These are phyloP conservation scores for Cyamopsis tetragonoloba DNA, from an alignment of 306 rosid genomes.

Conservation along the genomic window DNA sequence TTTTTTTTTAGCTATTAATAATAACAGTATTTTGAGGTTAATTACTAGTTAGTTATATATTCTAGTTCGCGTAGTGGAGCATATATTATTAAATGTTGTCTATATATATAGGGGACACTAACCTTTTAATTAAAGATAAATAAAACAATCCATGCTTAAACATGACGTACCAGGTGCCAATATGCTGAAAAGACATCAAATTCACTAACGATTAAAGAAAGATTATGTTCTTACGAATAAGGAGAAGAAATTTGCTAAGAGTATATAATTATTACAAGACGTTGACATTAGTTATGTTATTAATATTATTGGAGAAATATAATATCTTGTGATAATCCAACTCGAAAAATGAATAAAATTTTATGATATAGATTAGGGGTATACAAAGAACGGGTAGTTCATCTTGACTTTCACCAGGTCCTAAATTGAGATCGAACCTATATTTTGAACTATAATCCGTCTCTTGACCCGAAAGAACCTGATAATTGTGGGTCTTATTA, in stretches of 20 bases:
- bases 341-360: neutral
- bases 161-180: slow-evolving; percentile 14
- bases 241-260: neutral
- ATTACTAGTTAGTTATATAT: neutral
- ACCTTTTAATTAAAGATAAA: neutral
- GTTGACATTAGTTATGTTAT: neutral
- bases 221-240: slow-evolving; percentile 22
- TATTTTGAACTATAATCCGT: no score
- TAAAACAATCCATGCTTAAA: neutral
- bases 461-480: no score
- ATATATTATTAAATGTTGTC: neutral
- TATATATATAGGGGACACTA: neutral
- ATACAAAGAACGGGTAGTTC: no score
- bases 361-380: neutral
- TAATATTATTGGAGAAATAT: neutral
- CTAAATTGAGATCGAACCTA: no score
- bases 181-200: slow-evolving; percentile 21
- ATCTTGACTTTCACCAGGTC: no score
- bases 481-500: no score
- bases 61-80: neutral
- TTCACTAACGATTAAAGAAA: slow-evolving; percentile 2
- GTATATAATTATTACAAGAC: neutral
- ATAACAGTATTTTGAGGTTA: no score
- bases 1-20: no score
- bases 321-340: neutral